Percentiles rank a stretch among this genome's conserved stretches.
Evolutionary conservation across 352 stramenopile species (phyloP).

Genomic region (Phytophthora tubulina): DNA sequence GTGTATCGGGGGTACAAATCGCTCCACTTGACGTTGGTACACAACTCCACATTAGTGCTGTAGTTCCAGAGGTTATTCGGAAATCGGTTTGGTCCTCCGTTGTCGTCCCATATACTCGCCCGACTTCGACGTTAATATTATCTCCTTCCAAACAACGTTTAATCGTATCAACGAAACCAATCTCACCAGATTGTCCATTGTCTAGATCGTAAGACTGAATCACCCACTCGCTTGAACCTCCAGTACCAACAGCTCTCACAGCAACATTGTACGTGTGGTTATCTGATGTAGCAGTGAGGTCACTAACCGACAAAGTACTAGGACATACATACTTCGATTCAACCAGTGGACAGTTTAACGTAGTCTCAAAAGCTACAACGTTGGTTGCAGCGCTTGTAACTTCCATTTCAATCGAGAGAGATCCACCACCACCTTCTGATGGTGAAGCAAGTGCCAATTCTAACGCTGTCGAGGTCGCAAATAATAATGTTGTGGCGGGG

Average conservation of each 20-base stretch:
- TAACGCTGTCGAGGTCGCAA: conserved; percentile 38
- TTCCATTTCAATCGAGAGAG: conserved; percentile 26
- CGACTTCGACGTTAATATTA: conserved; percentile 29
- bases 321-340: conserved; percentile 34
- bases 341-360: conserved; percentile 11
- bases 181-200: conserved; percentile 11
- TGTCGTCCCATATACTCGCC: conserved; percentile 41
- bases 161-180: conserved; percentile 27
- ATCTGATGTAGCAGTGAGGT: conserved; percentile 15
- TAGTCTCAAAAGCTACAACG: conserved; percentile 6
- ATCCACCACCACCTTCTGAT: conserved; percentile 11
- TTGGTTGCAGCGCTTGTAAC: conserved; percentile 6
- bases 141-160: conserved; percentile 31
- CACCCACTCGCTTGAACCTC: conserved; percentile 44
- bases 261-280: conserved; percentile 34
- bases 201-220: conserved; percentile 40
- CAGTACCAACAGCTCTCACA: conserved; percentile 40
- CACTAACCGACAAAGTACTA: conserved; percentile 18
- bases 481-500: conserved; percentile 32
- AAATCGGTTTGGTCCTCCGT: conserved; percentile 30
- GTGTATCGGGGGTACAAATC: conserved; percentile 17
- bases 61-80: conserved; percentile 14
- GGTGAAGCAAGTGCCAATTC: conserved; percentile 38
- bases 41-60: conserved; percentile 20
- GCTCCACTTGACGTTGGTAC: conserved; percentile 10